Percentiles rank a stretch among this genome's conserved stretches.
Conservation (phyloP, 352 stramenopile species). For the Phytopythium chamaehyphon region DNA sequence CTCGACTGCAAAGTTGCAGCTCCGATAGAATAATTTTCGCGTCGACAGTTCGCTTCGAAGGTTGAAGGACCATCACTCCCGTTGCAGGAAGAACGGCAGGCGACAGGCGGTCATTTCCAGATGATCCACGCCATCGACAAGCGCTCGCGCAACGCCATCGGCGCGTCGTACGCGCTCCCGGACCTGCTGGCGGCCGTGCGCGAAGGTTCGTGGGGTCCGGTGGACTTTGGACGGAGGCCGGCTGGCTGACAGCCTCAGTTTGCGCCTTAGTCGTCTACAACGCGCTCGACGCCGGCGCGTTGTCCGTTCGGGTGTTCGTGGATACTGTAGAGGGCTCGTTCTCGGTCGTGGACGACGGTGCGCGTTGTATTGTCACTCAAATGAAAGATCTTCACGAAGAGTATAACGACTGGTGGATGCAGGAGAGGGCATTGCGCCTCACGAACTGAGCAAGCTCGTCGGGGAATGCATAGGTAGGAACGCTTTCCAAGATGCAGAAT, state of each 20-base stretch:
- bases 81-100: conserved; percentile 4
- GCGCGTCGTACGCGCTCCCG: conserved; percentile 57
- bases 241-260: neutral
- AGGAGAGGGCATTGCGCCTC: conserved; percentile 61
- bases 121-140: conserved; percentile 24
- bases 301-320: conserved; percentile 37
- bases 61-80: conserved; percentile 4
- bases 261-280: conserved; percentile 62
- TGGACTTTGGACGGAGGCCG: too few relatives aligned
- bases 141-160: conserved; percentile 38
- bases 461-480: conserved; percentile 39
- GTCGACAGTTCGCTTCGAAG: neutral
- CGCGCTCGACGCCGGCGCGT: conserved; percentile 55
- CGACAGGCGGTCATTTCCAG: too few relatives aligned
- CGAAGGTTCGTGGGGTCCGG: conserved; percentile 37
- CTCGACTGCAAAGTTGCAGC: too few relatives aligned
- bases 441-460: conserved; percentile 43
- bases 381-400: too few relatives aligned
- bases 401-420: neutral
- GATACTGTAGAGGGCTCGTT: conserved; percentile 50
- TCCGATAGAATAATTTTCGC: too few relatives aligned
- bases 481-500: neutral
- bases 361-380: neutral
- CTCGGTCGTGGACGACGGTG: conserved; percentile 65
- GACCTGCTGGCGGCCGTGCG: conserved; percentile 52